Evolutionary conservation across 108 stramenopile species (phyloP).

Genomic region (Hondaea fermentalgiana): DNA sequence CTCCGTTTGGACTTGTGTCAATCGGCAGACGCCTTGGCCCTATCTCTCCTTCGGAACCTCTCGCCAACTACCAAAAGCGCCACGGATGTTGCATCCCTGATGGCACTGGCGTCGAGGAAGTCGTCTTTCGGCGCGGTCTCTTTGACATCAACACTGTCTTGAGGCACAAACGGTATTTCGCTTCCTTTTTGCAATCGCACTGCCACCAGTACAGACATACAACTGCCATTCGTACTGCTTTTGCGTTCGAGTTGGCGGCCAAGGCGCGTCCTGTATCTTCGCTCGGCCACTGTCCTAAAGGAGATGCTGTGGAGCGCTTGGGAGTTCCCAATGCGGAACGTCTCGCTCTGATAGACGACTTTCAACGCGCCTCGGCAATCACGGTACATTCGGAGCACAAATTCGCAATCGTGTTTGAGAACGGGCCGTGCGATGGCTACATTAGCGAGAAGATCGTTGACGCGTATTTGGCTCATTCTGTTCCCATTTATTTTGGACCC

Average conservation of each 20-base stretch:
- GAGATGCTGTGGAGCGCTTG: background rate
- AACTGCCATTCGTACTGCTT: background rate
- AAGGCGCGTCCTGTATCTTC: background rate
- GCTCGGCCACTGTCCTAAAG: background rate
- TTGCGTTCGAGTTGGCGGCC: background rate
- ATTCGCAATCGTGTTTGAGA: conserved; percentile 11
- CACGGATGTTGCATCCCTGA: background rate
- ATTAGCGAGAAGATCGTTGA: background rate
- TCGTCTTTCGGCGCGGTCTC: background rate
- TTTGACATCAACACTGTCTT: background rate
- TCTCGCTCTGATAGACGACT: background rate
- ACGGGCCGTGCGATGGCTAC: background rate
- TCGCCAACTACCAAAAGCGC: no score
- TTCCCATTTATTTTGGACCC: background rate
- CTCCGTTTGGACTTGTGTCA: background rate
- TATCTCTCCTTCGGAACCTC: background rate
- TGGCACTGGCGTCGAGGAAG: background rate
- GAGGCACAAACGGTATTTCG: background rate
- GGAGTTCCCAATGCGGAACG: background rate
- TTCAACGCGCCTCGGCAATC: background rate
- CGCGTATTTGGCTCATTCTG: background rate
- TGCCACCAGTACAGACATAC: background rate
- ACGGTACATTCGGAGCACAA: background rate
- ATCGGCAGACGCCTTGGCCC: background rate
- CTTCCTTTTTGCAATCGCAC: background rate